phyloP scores from a whole-genome alignment of 1,284 basidiomycete species.

The Sporisorium scitamineum region DNA sequence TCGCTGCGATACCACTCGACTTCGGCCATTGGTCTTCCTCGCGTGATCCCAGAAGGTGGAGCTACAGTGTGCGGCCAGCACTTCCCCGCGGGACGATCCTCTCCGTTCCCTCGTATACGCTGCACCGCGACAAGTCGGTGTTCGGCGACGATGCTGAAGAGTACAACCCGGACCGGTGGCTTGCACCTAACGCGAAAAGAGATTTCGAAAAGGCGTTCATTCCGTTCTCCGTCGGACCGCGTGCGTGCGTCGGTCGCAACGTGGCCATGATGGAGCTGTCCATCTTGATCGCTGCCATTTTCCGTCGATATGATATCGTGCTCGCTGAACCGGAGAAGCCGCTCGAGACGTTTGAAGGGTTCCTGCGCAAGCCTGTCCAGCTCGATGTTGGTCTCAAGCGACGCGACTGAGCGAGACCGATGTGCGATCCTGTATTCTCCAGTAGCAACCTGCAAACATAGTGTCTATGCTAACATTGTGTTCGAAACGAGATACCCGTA shows the following conservation, averaged over 20 bases:
- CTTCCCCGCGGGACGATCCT: constrained; percentile 76
- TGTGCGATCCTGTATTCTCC: too few relatives aligned
- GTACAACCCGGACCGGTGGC: constrained; percentile 82
- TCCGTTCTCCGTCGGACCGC: constrained; percentile 60
- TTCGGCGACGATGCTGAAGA: constrained; percentile 84
- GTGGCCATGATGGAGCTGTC: constrained; percentile 60
- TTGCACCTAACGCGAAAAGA: constrained; percentile 72
- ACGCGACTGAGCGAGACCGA: constrained; percentile 14
- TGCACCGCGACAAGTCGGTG: constrained; percentile 78
- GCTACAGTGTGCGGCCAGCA: constrained; percentile 60
- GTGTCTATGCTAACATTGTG: too few relatives aligned
- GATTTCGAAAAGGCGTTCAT: constrained; percentile 63
- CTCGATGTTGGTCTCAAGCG: constrained; percentile 53
- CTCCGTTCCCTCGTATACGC: constrained; percentile 74
- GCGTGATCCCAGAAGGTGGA: constrained; percentile 54
- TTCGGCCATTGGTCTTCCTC: constrained; percentile 77
- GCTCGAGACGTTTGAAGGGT: constrained; percentile 59
- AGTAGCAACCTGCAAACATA: too few relatives aligned
- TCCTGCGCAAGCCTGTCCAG: constrained; percentile 57
- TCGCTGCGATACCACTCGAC: constrained; percentile 83
- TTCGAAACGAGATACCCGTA: background rate
- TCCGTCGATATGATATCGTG: constrained; percentile 59
- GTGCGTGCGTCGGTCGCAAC: constrained; percentile 62
- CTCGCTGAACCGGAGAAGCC: constrained; percentile 51
- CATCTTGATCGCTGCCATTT: constrained; percentile 56